Conservation (phyloP, 2,329 filamentous ascomycete genomes). For the Hirsutella thompsonii region DNA sequence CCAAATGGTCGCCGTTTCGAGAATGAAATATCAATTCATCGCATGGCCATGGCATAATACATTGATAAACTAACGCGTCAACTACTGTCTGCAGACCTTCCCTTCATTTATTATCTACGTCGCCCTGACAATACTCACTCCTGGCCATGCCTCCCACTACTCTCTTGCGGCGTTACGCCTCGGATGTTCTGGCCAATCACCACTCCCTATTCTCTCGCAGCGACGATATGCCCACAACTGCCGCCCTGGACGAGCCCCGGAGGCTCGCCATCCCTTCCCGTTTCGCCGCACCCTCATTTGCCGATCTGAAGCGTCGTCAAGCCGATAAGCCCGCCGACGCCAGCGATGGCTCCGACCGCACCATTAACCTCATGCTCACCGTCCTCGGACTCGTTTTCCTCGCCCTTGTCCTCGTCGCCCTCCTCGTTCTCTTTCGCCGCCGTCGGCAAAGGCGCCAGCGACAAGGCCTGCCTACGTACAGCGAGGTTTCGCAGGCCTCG, state of each 20-base stretch:
- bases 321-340: conserved; percentile 14
- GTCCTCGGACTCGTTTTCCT: conserved; percentile 69
- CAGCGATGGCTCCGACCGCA: conserved; percentile 39
- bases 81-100: conserved; percentile 1
- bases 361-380: conserved; percentile 66
- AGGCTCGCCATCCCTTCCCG: conserved; percentile 4
- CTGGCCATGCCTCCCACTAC: conserved; percentile 6
- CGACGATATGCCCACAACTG: conserved; percentile 3
- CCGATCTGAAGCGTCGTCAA: conserved; percentile 4
- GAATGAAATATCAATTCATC: neutral
- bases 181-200: conserved; percentile 1
- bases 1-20: neutral
- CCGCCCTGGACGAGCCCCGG: conserved; percentile 4
- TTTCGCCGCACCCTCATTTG: conserved; percentile 3
- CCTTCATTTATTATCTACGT: conserved; percentile 6
- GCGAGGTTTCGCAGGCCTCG: conserved; percentile 42
- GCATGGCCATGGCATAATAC: neutral
- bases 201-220: conserved; percentile 4
- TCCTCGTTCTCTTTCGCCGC: conserved; percentile 62
- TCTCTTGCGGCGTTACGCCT: neutral
- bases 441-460: conserved; percentile 21
- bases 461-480: conserved; percentile 52
- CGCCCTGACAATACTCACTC: neutral
- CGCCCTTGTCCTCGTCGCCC: conserved; percentile 52
- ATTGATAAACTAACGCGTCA: neutral